Conservation (phyloP, 2,329 filamentous ascomycete genomes). For the Cercospora sp. region DNA sequence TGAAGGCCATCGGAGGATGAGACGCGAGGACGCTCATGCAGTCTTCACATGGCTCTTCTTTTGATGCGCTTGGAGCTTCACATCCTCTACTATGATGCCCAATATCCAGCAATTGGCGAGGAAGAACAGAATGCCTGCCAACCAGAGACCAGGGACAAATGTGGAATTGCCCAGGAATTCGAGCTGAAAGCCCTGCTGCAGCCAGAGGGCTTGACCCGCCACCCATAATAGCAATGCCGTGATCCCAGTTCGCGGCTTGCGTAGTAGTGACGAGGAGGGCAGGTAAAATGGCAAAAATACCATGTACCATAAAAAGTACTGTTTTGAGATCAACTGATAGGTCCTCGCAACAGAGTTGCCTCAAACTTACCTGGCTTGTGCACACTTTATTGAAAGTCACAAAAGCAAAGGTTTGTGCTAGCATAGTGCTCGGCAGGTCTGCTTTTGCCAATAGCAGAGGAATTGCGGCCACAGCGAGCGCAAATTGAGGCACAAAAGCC, state of each 20-base stretch:
- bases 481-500: slow-evolving; percentile 84
- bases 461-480: slow-evolving; percentile 75
- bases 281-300: slow-evolving; percentile 91
- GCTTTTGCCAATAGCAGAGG: slow-evolving; percentile 76
- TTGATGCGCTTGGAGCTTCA: slow-evolving; percentile 32
- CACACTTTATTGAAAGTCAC: slow-evolving; percentile 99
- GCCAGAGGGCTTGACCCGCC: slow-evolving; percentile 60
- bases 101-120: slow-evolving; percentile 83
- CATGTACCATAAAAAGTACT: slow-evolving; percentile 99
- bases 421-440: slow-evolving; percentile 78
- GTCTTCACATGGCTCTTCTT: slow-evolving; percentile 10
- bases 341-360: background rate
- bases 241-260: slow-evolving; percentile 61
- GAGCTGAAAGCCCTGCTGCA: slow-evolving; percentile 53
- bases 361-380: slow-evolving; percentile 77
- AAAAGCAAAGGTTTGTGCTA: slow-evolving; percentile 95
- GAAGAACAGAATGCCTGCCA: slow-evolving; percentile 76
- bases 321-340: slow-evolving; percentile 14
- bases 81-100: slow-evolving; percentile 73
- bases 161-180: slow-evolving; percentile 70
- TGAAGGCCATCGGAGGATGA: slow-evolving; percentile 53
- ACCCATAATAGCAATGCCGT: slow-evolving; percentile 72
- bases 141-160: slow-evolving; percentile 82
- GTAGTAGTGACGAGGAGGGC: slow-evolving; percentile 71
- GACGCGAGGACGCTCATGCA: slow-evolving; percentile 7